Percentiles rank a stretch among this genome's conserved stretches.
Evolutionary conservation across 331 rosid species (phyloP).

Genomic region (Pyrus hybrid): DNA sequence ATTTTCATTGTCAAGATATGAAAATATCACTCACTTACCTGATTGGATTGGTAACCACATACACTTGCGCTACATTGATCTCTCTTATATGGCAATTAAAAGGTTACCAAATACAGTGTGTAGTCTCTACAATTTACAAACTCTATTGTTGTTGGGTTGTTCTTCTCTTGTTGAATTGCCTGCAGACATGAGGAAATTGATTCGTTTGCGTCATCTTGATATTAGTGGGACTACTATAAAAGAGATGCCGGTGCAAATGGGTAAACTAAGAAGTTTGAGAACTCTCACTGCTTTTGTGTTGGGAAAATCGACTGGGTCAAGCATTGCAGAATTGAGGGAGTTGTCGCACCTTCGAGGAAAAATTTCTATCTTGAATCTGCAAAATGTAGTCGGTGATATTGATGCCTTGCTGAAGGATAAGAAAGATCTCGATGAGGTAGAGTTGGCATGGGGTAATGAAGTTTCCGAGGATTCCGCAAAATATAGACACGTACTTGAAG

Average conservation of each 20-base stretch:
- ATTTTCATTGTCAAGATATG: no score
- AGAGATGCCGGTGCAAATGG: not conserved
- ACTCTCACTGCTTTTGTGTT: not conserved
- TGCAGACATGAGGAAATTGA: not conserved
- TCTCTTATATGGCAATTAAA: not conserved
- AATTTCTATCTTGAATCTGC: no score
- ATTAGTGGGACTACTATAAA: not conserved
- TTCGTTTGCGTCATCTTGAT: constrained; percentile 1
- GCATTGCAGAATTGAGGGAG: not conserved
- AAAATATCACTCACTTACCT: no score
- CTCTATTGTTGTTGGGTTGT: not conserved
- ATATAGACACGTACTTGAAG: constrained; percentile 8
- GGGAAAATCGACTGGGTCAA: not conserved
- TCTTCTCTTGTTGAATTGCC: not conserved
- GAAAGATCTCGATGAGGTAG: no score
- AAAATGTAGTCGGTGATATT: no score
- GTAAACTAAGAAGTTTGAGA: not conserved
- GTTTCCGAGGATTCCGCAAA: not conserved
- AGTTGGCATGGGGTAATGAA: no score
- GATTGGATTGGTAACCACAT: no score
- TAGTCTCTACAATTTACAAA: not conserved
- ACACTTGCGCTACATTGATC: no score
- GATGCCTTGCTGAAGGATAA: no score
- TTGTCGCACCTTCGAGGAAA: not conserved
- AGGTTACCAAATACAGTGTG: not conserved